phyloP scores from a whole-genome alignment of 331 rosid genomes.

The Erythrophleum ivorense region DNA sequence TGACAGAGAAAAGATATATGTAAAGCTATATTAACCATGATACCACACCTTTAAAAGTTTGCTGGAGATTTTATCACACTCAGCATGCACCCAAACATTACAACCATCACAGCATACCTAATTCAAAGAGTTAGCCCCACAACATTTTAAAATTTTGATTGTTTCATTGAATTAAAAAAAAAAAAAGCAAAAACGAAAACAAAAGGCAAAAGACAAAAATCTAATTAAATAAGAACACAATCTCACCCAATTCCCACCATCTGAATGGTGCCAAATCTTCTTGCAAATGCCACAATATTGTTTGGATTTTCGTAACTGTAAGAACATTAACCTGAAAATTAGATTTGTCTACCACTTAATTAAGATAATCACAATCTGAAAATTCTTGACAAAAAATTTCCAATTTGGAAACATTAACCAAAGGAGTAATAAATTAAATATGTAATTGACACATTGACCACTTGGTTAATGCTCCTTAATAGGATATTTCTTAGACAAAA shows the following conservation, averaged over 20 bases:
- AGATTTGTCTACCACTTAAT: background rate
- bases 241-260: conserved; percentile 97
- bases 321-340: conserved; percentile 27
- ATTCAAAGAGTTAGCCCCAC: conserved; percentile 41
- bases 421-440: background rate
- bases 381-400: background rate
- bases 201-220: background rate
- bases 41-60: conserved; percentile 66
- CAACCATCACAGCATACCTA: conserved; percentile 98
- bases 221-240: conserved; percentile 36
- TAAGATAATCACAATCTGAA: background rate
- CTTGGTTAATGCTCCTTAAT: background rate
- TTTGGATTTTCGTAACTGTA: conserved; percentile 80
- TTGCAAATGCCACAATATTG: conserved; percentile 97
- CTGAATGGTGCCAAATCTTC: conserved; percentile 93
- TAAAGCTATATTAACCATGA: conserved; percentile 24
- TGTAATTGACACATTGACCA: background rate
- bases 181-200: conserved; percentile 1
- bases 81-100: conserved; percentile 98
- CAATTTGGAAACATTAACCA: conserved; percentile 3
- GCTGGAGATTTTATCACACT: conserved; percentile 76
- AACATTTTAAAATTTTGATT: conserved; percentile 33
- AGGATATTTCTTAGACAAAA: background rate
- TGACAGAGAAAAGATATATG: conserved; percentile 23
- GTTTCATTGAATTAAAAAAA: background rate